Percentiles rank a stretch among this genome's conserved stretches.
phyloP scores from a whole-genome alignment of 2,329 filamentous ascomycete genomes.

The Diaporthe capsici region DNA sequence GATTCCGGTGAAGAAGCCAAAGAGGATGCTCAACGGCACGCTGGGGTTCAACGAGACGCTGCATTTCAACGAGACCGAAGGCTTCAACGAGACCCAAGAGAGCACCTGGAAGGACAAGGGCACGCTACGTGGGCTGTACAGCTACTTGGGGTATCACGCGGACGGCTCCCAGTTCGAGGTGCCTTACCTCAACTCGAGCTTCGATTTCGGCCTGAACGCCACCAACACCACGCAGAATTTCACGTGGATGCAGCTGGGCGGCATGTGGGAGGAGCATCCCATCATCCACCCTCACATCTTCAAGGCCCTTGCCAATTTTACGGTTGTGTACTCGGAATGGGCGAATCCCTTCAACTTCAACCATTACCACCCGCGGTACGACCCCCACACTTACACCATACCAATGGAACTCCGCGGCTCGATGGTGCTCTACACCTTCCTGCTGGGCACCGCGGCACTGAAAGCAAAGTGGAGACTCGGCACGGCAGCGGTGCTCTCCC shows the following conservation, averaged over 20 bases:
- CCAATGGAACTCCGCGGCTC: slow-evolving; percentile 59
- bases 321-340: slow-evolving; percentile 55
- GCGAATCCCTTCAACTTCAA: slow-evolving; percentile 58
- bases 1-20: slow-evolving; percentile 40
- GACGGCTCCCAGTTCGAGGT: slow-evolving; percentile 29
- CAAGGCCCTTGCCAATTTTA: slow-evolving; percentile 56
- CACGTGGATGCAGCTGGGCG: slow-evolving; percentile 55
- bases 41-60: slow-evolving; percentile 12
- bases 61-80: slow-evolving; percentile 15
- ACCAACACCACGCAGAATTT: slow-evolving; percentile 51
- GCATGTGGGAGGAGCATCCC: slow-evolving; percentile 58
- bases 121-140: slow-evolving; percentile 37
- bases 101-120: slow-evolving; percentile 27
- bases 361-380: slow-evolving; percentile 56
- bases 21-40: slow-evolving; percentile 30
- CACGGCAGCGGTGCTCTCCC: slow-evolving; percentile 49
- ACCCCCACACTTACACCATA: slow-evolving; percentile 59
- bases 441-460: slow-evolving; percentile 55
- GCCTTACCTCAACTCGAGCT: slow-evolving; percentile 46
- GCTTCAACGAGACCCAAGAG: slow-evolving; percentile 14
- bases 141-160: slow-evolving; percentile 34
- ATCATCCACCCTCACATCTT: slow-evolving; percentile 55
- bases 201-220: slow-evolving; percentile 47
- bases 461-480: slow-evolving; percentile 52
- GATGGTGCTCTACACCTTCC: slow-evolving; percentile 57